Evolutionary conservation across 805 yeast genomes (phyloP).

Genomic region (Limtongozyma cylindracea): DNA sequence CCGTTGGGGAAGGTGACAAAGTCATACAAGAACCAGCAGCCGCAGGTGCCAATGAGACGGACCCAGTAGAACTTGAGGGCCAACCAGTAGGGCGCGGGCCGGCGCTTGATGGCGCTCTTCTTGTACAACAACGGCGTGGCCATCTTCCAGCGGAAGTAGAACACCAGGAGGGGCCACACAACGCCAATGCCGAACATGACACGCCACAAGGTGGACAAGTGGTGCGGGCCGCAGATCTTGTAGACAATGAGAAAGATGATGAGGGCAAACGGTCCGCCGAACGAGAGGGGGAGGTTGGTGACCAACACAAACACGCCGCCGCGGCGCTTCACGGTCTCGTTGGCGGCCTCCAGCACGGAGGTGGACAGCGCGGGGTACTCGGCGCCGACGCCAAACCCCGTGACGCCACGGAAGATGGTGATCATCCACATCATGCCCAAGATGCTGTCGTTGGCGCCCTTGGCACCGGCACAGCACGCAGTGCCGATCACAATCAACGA

Average conservation of each 20-base stretch:
- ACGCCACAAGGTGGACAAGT: slow-evolving; percentile 51
- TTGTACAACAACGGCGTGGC: slow-evolving; percentile 38
- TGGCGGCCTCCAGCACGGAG: slow-evolving; percentile 49
- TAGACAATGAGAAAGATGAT: slow-evolving; percentile 43
- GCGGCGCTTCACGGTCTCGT: slow-evolving; percentile 34
- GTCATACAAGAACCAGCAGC: slow-evolving; percentile 62
- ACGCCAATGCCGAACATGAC: slow-evolving; percentile 39
- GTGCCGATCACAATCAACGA: slow-evolving; percentile 36
- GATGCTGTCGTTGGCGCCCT: slow-evolving; percentile 23
- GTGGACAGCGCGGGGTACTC: slow-evolving; percentile 51
- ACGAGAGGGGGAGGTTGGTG: slow-evolving; percentile 46
- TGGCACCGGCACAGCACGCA: slow-evolving; percentile 42
- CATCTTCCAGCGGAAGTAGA: slow-evolving; percentile 49
- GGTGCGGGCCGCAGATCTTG: slow-evolving; percentile 20
- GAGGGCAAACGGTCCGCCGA: slow-evolving; percentile 63
- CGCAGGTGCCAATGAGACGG: slow-evolving; percentile 42
- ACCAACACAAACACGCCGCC: slow-evolving; percentile 42
- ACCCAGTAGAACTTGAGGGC: slow-evolving; percentile 45
- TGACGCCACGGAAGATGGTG: slow-evolving; percentile 45
- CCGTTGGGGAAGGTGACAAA: slow-evolving; percentile 67
- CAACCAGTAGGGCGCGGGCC: slow-evolving; percentile 21
- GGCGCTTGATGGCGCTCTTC: slow-evolving; percentile 36
- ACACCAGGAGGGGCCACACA: slow-evolving; percentile 46
- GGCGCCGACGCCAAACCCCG: slow-evolving; percentile 63
- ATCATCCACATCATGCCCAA: slow-evolving; percentile 63